Conservation (phyloP, 306 rosid genomes). For the Cajanus cajan region DNA sequence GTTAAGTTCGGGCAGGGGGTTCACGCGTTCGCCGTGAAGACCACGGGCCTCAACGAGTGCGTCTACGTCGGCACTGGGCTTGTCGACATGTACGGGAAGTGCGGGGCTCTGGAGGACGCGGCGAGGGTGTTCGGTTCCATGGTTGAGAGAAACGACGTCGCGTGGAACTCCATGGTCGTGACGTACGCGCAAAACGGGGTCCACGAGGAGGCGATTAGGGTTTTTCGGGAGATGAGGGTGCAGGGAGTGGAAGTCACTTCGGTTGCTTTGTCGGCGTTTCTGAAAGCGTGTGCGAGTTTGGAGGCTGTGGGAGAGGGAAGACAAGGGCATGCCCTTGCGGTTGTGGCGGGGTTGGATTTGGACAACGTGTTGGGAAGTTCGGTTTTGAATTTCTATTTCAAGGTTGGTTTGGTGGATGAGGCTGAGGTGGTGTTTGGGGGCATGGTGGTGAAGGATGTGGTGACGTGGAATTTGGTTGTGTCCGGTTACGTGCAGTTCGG, state of each 20-base stretch:
- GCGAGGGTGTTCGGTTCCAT: slow-evolving; percentile 64
- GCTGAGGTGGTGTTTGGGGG: slow-evolving; percentile 55
- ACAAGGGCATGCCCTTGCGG: slow-evolving; percentile 71
- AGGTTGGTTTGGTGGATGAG: slow-evolving; percentile 72
- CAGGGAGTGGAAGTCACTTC: slow-evolving; percentile 49
- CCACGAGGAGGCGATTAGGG: slow-evolving; percentile 55
- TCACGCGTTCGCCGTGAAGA: slow-evolving; percentile 64
- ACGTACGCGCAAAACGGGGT: slow-evolving; percentile 59
- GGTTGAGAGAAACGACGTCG: slow-evolving; percentile 51
- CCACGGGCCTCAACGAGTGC: slow-evolving; percentile 48
- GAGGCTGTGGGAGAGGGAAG: slow-evolving; percentile 59
- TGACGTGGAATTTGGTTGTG: slow-evolving; percentile 77
- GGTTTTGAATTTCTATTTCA: slow-evolving; percentile 69
- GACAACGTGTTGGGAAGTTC: slow-evolving; percentile 69
- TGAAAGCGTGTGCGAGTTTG: slow-evolving; percentile 68
- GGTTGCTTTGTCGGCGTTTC: slow-evolving; percentile 65
- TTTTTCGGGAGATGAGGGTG: slow-evolving; percentile 57
- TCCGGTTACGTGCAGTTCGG: slow-evolving; percentile 64
- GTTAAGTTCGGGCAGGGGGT: slow-evolving; percentile 53
- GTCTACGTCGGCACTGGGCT: slow-evolving; percentile 72
- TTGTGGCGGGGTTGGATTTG: slow-evolving; percentile 55
- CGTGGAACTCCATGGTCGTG: slow-evolving; percentile 81
- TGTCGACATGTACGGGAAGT: slow-evolving; percentile 88
- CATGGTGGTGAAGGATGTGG: slow-evolving; percentile 60
- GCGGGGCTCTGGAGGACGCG: slow-evolving; percentile 64